Evolutionary conservation across 371 early-diverging fungal species (phyloP).

Genomic region (Apophysomyces sp.): DNA sequence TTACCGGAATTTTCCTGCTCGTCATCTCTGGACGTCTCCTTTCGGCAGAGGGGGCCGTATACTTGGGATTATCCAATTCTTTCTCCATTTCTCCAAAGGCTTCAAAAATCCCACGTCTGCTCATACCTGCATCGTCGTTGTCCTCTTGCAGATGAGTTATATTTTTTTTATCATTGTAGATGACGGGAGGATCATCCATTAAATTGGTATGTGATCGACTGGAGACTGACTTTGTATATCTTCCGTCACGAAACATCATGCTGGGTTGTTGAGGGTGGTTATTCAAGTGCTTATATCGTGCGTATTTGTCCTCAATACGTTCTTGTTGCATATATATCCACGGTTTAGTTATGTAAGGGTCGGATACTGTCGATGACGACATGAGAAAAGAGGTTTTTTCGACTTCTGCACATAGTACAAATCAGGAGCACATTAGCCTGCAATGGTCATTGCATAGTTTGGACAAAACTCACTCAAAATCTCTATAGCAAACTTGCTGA

Average conservation of each 20-base stretch:
- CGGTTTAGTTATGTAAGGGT: constrained; percentile 35
- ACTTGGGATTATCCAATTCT: constrained; percentile 3
- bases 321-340: constrained; percentile 47
- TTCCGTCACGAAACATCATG: not conserved
- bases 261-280: not conserved
- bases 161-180: not conserved
- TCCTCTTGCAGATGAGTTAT: constrained; percentile 5
- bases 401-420: not conserved
- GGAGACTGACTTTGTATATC: constrained; percentile 18
- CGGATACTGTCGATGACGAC: constrained; percentile 46
- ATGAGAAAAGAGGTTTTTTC: constrained; percentile 10
- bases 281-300: not conserved
- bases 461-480: not conserved
- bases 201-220: constrained; percentile 14
- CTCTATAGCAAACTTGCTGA: not conserved
- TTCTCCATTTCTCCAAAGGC: constrained; percentile 31
- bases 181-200: constrained; percentile 1
- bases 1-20: not conserved
- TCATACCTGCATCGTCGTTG: constrained; percentile 24
- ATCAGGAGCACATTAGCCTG: not conserved
- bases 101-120: constrained; percentile 25
- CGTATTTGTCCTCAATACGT: constrained; percentile 9
- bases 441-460: not conserved
- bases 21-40: not conserved
- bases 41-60: not conserved